Evolutionary conservation across 2,329 filamentous ascomycete genomes (phyloP).

Genomic region (Ilyonectria robusta): DNA sequence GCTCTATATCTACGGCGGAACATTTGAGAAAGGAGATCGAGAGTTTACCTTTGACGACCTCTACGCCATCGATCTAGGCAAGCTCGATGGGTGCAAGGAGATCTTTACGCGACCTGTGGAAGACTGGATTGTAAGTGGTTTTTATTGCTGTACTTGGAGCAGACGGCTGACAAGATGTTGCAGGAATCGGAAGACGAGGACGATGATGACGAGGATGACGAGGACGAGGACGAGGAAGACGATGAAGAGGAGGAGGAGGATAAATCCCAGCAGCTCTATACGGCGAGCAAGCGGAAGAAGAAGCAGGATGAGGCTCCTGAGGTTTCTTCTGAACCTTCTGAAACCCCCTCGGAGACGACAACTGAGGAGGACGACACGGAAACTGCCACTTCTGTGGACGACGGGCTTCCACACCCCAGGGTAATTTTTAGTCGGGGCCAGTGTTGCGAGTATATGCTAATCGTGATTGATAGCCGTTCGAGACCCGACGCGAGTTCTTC

Average conservation of each 20-base stretch:
- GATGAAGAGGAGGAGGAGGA: constrained; percentile 68
- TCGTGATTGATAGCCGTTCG: constrained; percentile 77
- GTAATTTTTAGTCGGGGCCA: constrained; percentile 53
- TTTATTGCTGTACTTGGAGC: not conserved
- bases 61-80: constrained; percentile 93
- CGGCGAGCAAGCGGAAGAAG: constrained; percentile 71
- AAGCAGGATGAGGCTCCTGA: constrained; percentile 62
- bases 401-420: constrained; percentile 80
- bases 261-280: constrained; percentile 60
- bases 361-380: constrained; percentile 64
- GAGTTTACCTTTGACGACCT: constrained; percentile 98
- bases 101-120: constrained; percentile 87
- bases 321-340: constrained; percentile 48
- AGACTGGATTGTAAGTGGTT: constrained; percentile 79
- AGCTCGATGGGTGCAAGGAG: constrained; percentile 93
- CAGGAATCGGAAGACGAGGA: constrained; percentile 74
- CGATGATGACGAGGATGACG: constrained; percentile 70
- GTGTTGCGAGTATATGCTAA: constrained; percentile 4
- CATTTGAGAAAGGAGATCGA: constrained; percentile 93
- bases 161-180: constrained; percentile 30
- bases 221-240: constrained; percentile 72
- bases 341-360: constrained; percentile 48
- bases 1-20: constrained; percentile 95
- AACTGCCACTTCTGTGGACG: constrained; percentile 71
- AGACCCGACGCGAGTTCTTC: constrained; percentile 93